Evolutionary conservation across 352 stramenopile species (phyloP).

Genomic region (Pythium rishiriense): DNA sequence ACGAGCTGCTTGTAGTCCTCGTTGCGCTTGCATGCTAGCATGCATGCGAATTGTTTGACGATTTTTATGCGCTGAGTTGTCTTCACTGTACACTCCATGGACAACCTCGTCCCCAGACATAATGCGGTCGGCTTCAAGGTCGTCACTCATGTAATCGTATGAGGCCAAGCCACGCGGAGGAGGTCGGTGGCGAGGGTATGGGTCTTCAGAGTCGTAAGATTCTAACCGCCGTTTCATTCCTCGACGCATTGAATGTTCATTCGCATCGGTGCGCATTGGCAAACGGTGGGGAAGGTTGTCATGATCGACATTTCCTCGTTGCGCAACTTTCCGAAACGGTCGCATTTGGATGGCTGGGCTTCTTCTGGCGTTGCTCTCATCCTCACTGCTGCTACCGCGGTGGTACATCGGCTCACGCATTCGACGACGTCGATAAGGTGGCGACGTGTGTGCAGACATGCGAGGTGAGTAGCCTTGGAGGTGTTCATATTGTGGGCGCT

Average conservation of each 20-base stretch:
- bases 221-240: constrained; percentile 21
- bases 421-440: constrained; percentile 3
- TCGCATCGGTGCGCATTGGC: neutral
- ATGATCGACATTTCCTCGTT: neutral
- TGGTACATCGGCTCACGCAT: constrained; percentile 2
- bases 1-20: neutral
- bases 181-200: constrained; percentile 5
- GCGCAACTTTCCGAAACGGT: neutral
- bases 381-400: constrained; percentile 18
- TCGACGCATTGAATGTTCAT: neutral
- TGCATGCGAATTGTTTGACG: neutral
- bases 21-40: neutral
- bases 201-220: neutral
- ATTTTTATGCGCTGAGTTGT: neutral
- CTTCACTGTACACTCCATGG: neutral
- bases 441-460: neutral
- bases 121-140: constrained; percentile 1
- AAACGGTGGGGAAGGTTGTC: neutral
- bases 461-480: constrained; percentile 7
- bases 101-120: constrained; percentile 14
- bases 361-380: constrained; percentile 1
- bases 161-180: neutral
- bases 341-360: neutral
- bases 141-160: constrained; percentile 17
- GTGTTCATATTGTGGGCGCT: constrained; percentile 10